These are phyloP conservation scores for Fusarium burgessii DNA, from an alignment of 2,329 filamentous ascomycete genomes.

Conservation along the genomic window DNA sequence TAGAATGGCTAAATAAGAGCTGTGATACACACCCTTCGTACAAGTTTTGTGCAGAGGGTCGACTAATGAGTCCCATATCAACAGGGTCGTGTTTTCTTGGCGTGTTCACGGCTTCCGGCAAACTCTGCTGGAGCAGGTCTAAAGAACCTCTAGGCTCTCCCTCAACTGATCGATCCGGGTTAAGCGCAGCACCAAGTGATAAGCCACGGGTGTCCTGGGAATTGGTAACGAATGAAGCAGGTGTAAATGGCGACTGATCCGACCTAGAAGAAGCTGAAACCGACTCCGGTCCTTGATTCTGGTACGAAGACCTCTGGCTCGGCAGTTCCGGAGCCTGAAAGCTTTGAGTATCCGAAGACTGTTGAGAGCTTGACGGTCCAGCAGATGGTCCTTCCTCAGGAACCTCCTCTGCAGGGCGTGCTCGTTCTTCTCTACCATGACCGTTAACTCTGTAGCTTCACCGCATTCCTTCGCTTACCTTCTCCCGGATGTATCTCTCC, in stretches of 20 bases:
- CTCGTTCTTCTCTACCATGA: fast-evolving
- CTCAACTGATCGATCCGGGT: neutral
- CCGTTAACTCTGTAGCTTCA: neutral
- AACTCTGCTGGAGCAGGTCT: fast-evolving
- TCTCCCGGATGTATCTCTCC: neutral
- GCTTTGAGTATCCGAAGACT: neutral
- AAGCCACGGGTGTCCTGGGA: neutral
- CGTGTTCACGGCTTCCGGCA: fast-evolving
- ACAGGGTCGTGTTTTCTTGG: neutral
- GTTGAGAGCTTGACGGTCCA: neutral
- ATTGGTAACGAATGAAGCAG: neutral
- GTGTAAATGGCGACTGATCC: neutral
- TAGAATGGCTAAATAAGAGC: too few relatives aligned
- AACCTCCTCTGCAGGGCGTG: fast-evolving
- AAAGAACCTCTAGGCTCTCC: fast-evolving
- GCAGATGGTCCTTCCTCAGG: fast-evolving
- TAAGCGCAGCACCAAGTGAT: fast-evolving
- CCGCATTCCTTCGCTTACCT: neutral
- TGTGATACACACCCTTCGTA: neutral
- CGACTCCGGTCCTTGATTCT: neutral
- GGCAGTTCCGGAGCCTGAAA: neutral
- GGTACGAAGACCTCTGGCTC: neutral
- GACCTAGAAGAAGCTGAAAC: neutral
- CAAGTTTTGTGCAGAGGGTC: neutral
- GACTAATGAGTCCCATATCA: neutral